Evolutionary conservation across 768 basidiomycete species (phyloP).

Genomic region (Suillus discolor): DNA sequence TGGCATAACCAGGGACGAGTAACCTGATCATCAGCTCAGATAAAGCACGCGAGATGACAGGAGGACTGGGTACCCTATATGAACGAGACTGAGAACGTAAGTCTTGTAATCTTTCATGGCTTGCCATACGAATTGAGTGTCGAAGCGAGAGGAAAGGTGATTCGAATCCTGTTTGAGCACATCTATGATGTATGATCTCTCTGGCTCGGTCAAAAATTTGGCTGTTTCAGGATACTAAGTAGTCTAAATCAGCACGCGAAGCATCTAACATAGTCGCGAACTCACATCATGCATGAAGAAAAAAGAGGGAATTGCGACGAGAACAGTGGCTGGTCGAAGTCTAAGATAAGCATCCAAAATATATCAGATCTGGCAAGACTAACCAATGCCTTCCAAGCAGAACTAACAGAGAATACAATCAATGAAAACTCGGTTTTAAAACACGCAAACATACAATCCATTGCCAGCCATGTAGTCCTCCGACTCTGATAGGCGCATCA

Average conservation of each 20-base stretch:
- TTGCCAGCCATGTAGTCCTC: constrained; percentile 37
- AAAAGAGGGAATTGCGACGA: constrained; percentile 32
- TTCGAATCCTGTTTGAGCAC: constrained; percentile 48
- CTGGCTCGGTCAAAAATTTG: constrained; percentile 49
- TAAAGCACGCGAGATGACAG: constrained; percentile 5
- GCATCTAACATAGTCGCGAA: background rate
- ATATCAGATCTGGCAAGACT: constrained; percentile 5
- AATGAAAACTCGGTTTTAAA: background rate
- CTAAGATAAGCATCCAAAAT: background rate
- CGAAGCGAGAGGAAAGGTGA: constrained; percentile 47
- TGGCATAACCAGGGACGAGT: constrained; percentile 47
- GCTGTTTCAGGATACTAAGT: constrained; percentile 59
- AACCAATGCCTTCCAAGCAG: constrained; percentile 33
- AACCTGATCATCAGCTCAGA: constrained; percentile 28
- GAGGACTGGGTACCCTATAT: constrained; percentile 39
- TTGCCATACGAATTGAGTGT: constrained; percentile 48
- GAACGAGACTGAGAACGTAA: constrained; percentile 36
- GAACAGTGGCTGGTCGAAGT: constrained; percentile 20
- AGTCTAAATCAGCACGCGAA: background rate
- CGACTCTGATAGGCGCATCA: constrained; percentile 12
- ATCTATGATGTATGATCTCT: constrained; percentile 40
- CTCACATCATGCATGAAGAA: constrained; percentile 58
- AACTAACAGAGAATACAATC: constrained; percentile 22
- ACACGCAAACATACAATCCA: constrained; percentile 34
- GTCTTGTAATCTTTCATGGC: constrained; percentile 50